Percentiles rank a stretch among this genome's conserved stretches.
These are phyloP conservation scores for Diplotaxis tenuifolia DNA, from an alignment of 345 rosid genomes.

Conservation along the genomic window DNA sequence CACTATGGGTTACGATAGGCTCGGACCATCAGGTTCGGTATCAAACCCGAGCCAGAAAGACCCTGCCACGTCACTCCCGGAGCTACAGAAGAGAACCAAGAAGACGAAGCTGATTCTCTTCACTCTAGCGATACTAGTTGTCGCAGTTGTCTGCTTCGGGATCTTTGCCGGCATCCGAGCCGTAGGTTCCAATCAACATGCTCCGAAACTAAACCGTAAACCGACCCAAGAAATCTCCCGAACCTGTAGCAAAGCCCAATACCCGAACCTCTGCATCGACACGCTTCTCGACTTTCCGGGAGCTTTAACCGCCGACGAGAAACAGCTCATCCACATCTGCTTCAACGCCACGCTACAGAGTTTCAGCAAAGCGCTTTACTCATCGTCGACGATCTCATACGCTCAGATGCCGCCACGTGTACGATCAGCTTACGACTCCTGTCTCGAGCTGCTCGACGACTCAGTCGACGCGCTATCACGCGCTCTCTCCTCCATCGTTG, in stretches of 20 bases:
- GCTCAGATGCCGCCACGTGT: constrained; percentile 60
- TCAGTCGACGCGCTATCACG: constrained; percentile 73
- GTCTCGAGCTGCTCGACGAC: constrained; percentile 90
- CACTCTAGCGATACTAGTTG: constrained; percentile 45
- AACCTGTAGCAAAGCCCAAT: constrained; percentile 62
- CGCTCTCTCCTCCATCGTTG: constrained; percentile 58
- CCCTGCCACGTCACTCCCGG: constrained; percentile 15
- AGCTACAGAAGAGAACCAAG: constrained; percentile 20
- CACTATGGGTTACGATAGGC: constrained; percentile 52
- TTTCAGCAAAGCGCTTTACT: constrained; percentile 70
- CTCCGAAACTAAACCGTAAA: constrained; percentile 30
- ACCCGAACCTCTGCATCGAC: constrained; percentile 62
- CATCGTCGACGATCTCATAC: constrained; percentile 48
- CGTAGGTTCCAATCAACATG: constrained; percentile 17
- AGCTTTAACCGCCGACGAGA: constrained; percentile 54
- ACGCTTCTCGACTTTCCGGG: constrained; percentile 76
- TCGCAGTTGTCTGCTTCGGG: constrained; percentile 54
- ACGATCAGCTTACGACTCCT: constrained; percentile 80
- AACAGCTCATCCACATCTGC: constrained; percentile 83
- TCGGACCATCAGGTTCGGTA: constrained; percentile 34
- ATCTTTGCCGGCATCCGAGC: constrained; percentile 38
- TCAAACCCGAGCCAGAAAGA: constrained; percentile 29
- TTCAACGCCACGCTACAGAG: constrained; percentile 90
- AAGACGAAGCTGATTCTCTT: constrained; percentile 48
- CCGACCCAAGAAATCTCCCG: constrained; percentile 69